Evolutionary conservation across 2,329 filamentous ascomycete species (phyloP).

Genomic region (Emmonsia crescens): DNA sequence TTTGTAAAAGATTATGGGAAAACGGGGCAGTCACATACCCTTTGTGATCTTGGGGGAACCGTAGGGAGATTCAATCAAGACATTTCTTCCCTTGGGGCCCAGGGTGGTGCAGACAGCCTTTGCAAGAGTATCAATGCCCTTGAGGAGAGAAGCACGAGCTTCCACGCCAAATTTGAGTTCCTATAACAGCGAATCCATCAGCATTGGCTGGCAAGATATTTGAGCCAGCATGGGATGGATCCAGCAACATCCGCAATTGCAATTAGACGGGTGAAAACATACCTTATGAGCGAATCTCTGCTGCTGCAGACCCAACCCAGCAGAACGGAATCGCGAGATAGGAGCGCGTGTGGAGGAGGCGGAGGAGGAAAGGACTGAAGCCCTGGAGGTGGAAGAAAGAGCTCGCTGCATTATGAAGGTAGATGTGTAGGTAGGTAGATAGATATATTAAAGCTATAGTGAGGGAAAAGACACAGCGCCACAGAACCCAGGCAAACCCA

Average conservation of each 20-base stretch:
- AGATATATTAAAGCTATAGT: constrained; percentile 15
- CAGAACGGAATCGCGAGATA: constrained; percentile 53
- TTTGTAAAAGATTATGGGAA: background rate
- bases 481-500: constrained; percentile 21
- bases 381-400: constrained; percentile 68
- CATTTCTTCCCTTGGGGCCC: constrained; percentile 96
- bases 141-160: constrained; percentile 74
- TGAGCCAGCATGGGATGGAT: background rate
- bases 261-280: constrained; percentile 22
- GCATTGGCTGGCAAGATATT: constrained; percentile 8
- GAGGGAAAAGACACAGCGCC: constrained; percentile 22
- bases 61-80: constrained; percentile 96
- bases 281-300: constrained; percentile 97
- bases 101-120: constrained; percentile 93
- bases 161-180: constrained; percentile 98
- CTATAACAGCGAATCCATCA: constrained; percentile 39
- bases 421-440: constrained; percentile 10
- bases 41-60: constrained; percentile 99
- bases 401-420: constrained; percentile 79
- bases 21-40: constrained; percentile 50
- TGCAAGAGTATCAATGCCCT: constrained; percentile 92
- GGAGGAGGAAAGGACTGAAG: constrained; percentile 69
- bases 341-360: constrained; percentile 55
- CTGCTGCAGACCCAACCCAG: constrained; percentile 66
- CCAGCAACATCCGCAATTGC: background rate